Evolutionary conservation across 73 alveolate species (phyloP).

Genomic region (Diophrys sp.): DNA sequence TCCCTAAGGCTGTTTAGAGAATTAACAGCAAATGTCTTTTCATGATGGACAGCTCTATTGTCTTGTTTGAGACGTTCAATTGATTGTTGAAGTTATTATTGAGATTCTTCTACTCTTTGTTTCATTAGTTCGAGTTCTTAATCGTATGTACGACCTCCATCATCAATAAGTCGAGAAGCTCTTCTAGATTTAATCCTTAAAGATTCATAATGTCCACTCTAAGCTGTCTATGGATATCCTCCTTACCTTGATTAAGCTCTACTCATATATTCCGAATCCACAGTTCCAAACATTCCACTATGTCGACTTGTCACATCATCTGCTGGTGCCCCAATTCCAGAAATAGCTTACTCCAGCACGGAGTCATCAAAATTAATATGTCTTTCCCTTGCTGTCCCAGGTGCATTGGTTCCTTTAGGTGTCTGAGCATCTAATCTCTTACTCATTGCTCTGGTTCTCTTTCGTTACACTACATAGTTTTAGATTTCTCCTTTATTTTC

Average conservation of each 20-base stretch:
- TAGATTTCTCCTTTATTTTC: background rate
- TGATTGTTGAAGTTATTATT: background rate
- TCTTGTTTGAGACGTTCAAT: background rate
- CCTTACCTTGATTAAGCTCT: background rate
- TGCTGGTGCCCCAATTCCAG: background rate
- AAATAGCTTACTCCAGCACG: background rate
- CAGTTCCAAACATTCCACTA: conserved; percentile 1
- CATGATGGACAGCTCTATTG: background rate
- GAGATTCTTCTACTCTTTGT: background rate
- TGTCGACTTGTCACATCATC: background rate
- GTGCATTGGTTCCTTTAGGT: background rate
- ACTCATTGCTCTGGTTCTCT: background rate
- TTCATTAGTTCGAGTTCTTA: background rate
- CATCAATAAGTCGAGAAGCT: background rate
- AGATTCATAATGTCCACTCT: background rate
- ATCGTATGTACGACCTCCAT: background rate
- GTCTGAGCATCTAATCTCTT: background rate
- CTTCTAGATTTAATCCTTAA: background rate
- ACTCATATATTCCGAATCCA: background rate
- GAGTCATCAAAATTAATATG: background rate
- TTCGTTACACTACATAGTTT: background rate
- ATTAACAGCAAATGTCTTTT: background rate
- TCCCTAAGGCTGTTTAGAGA: background rate
- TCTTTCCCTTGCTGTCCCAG: background rate
- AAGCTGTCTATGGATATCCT: background rate